Conservation (phyloP, 129 eudicot species). For the carrot (Daucus carota) region DNA sequence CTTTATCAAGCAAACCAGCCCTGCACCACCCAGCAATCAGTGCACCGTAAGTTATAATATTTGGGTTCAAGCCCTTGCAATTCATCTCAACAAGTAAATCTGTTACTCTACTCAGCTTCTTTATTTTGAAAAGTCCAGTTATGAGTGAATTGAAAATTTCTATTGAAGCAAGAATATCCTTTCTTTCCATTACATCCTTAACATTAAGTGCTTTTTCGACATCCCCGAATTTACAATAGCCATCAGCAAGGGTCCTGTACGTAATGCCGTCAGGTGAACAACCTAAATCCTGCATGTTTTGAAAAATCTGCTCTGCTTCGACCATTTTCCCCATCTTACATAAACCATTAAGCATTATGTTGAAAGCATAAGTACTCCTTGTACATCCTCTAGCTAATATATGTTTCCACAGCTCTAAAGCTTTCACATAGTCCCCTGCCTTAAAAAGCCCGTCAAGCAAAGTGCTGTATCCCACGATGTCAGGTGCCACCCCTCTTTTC, state of each 20-base stretch:
- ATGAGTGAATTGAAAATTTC: slow-evolving; percentile 70
- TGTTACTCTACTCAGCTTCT: slow-evolving; percentile 27
- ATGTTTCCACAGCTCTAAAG: slow-evolving; percentile 65
- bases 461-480: slow-evolving; percentile 68
- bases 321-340: slow-evolving; percentile 71
- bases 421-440: slow-evolving; percentile 42
- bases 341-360: slow-evolving; percentile 71
- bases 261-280: slow-evolving; percentile 71
- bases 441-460: slow-evolving; percentile 61
- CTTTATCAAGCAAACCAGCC: slow-evolving; percentile 59
- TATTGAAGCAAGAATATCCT: slow-evolving; percentile 33
- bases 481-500: slow-evolving; percentile 53
- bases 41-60: slow-evolving; percentile 63
- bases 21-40: slow-evolving; percentile 80
- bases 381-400: slow-evolving; percentile 45
- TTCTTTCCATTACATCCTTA: slow-evolving; percentile 48
- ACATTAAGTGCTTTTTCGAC: slow-evolving; percentile 47
- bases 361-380: slow-evolving; percentile 38
- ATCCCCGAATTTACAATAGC: slow-evolving; percentile 67
- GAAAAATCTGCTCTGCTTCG: slow-evolving; percentile 60
- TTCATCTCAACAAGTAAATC: slow-evolving; percentile 45
- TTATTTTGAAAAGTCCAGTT: slow-evolving; percentile 45
- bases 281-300: slow-evolving; percentile 48
- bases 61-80: slow-evolving; percentile 36
- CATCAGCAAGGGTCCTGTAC: slow-evolving; percentile 65